A percentile compares a stretch with the other conserved stretches of the same genome.
Conservation (phyloP, 345 rosid species). For the Bruguiera sexangula region DNA sequence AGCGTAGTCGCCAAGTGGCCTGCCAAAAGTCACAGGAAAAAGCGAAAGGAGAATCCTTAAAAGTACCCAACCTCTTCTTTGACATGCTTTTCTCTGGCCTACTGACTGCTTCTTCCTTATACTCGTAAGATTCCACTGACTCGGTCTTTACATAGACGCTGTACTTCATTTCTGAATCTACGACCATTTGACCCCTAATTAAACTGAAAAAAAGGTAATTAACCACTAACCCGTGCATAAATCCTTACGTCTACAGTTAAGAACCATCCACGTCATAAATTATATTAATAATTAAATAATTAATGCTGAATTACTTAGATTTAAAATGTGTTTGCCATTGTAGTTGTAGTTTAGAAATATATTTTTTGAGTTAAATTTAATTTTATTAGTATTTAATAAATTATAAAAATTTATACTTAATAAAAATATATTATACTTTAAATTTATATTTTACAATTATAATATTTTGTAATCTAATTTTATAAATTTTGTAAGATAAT, state of each 20-base stretch:
- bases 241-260: background rate
- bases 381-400: too few relatives aligned
- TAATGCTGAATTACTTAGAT: background rate
- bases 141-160: background rate
- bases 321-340: background rate
- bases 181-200: too few relatives aligned
- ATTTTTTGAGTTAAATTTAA: too few relatives aligned
- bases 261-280: background rate
- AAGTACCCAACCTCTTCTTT: conserved; percentile 8
- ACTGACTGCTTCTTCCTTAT: conserved; percentile 9
- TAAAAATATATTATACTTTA: too few relatives aligned
- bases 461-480: too few relatives aligned
- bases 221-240: background rate
- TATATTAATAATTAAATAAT: too few relatives aligned
- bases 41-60: conserved; percentile 4
- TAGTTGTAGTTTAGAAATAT: too few relatives aligned
- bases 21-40: background rate
- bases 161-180: too few relatives aligned
- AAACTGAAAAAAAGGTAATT: background rate
- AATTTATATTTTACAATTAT: too few relatives aligned
- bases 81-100: background rate
- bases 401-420: too few relatives aligned
- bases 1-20: background rate
- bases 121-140: background rate
- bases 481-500: too few relatives aligned